A percentile compares a stretch with the other conserved stretches of the same genome.
phyloP scores from a whole-genome alignment of 345 rosid species.

The Lagerstroemia speciosa region DNA sequence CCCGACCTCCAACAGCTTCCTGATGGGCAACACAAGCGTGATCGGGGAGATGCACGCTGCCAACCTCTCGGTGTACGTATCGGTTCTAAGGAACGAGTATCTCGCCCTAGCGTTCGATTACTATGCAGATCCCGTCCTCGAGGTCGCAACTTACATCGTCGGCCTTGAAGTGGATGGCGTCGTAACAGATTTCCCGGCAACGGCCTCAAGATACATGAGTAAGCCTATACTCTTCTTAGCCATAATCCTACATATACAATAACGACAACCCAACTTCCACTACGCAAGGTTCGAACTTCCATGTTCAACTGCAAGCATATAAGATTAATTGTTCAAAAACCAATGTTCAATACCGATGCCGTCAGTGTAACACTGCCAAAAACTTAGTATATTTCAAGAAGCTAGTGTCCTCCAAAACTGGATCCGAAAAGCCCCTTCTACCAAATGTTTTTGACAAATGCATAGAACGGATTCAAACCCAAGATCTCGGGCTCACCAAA shows the following conservation, averaged over 20 bases:
- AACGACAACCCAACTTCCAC: no score
- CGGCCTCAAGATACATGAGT: conserved; percentile 64
- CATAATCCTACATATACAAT: background rate
- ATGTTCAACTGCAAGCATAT: no score
- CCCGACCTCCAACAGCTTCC: conserved; percentile 25
- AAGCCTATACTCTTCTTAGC: conserved; percentile 17
- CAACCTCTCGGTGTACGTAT: conserved; percentile 62
- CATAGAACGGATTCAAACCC: no score
- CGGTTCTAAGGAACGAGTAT: conserved; percentile 54
- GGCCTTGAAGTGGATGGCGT: conserved; percentile 57
- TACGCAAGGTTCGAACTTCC: no score
- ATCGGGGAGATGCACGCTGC: conserved; percentile 46
- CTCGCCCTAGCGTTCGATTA: conserved; percentile 54
- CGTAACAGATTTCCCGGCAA: conserved; percentile 68
- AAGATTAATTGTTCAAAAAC: no score
- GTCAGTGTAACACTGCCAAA: no score
- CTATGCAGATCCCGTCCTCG: conserved; percentile 55
- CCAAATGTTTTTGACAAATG: no score
- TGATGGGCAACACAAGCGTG: conserved; percentile 30
- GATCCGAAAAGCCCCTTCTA: no score
- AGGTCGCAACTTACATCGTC: conserved; percentile 51
- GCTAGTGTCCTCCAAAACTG: no score
- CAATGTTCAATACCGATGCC: no score
- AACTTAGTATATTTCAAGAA: no score
- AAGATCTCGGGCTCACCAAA: no score